Evolutionary conservation across 768 basidiomycete species (phyloP).

Genomic region (Boletus speciosus): DNA sequence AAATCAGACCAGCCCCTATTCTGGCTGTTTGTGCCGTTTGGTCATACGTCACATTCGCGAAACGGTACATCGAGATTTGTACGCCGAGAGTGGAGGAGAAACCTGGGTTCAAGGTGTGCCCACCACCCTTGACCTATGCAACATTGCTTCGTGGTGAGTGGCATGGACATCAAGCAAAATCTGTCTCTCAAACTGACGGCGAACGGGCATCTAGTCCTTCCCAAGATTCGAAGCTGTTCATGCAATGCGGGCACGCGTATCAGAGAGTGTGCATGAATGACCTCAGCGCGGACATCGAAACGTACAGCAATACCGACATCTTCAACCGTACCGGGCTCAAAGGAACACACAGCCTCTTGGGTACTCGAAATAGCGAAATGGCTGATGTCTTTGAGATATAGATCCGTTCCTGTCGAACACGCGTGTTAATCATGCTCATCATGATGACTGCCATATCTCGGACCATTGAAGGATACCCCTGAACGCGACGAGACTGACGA

Average conservation of each 20-base stretch:
- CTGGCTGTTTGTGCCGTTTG: conserved; percentile 36
- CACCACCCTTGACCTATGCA: conserved; percentile 58
- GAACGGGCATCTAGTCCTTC: conserved; percentile 45
- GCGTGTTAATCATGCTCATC: conserved; percentile 6
- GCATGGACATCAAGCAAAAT: background rate
- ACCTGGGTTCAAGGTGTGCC: conserved; percentile 51
- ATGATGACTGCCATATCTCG: background rate
- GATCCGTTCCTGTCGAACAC: conserved; percentile 14
- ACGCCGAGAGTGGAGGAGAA: conserved; percentile 62
- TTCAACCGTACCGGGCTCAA: conserved; percentile 54
- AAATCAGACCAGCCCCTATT: conserved; percentile 45
- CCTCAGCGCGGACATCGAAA: background rate
- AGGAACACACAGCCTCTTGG: conserved; percentile 47
- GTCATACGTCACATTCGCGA: conserved; percentile 45
- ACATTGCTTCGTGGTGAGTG: background rate
- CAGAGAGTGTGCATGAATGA: background rate
- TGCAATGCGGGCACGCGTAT: background rate
- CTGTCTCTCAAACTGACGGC: conserved; percentile 37
- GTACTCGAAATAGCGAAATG: conserved; percentile 52
- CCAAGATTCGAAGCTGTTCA: conserved; percentile 46
- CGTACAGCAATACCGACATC: conserved; percentile 51
- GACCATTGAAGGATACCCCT: conserved; percentile 25
- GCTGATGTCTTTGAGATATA: conserved; percentile 40
- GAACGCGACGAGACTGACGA: conserved; percentile 18
- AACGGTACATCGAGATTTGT: conserved; percentile 53